Percentiles rank a stretch among this genome's conserved stretches.
These are phyloP conservation scores for Monilinia vaccinii-corymbosi DNA, from an alignment of 2,329 filamentous ascomycete species.

Conservation along the genomic window DNA sequence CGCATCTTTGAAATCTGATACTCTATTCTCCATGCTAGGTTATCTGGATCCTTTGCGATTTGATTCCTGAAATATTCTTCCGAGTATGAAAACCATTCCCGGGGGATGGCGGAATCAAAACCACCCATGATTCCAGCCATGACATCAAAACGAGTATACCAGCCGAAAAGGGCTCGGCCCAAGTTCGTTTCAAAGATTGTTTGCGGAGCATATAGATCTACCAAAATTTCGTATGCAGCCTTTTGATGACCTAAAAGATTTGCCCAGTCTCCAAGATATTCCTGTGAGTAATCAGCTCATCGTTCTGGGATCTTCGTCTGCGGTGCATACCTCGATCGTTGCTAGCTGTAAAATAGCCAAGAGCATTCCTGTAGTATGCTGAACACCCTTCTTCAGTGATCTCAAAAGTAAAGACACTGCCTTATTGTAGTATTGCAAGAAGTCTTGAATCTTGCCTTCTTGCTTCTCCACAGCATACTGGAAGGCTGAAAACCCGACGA, in stretches of 20 bases:
- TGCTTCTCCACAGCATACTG: constrained; percentile 66
- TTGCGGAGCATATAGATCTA: constrained; percentile 66
- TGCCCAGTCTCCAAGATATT: constrained; percentile 92
- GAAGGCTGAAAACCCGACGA: constrained; percentile 84
- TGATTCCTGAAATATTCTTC: constrained; percentile 51
- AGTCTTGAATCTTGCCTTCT: constrained; percentile 66
- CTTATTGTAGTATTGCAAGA: constrained; percentile 83
- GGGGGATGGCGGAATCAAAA: constrained; percentile 61
- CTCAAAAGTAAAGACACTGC: constrained; percentile 70
- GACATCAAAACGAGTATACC: constrained; percentile 86
- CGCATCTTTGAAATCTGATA: constrained; percentile 57
- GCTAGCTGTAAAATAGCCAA: constrained; percentile 85
- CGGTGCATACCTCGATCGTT: constrained; percentile 69
- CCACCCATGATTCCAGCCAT: constrained; percentile 77
- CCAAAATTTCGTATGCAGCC: constrained; percentile 75
- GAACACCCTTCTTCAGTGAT: constrained; percentile 61
- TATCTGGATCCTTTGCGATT: constrained; percentile 47
- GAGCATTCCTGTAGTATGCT: constrained; percentile 64
- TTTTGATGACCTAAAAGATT: constrained; percentile 89
- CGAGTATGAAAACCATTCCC: constrained; percentile 59
- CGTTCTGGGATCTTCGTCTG: neutral
- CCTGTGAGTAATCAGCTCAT: constrained; percentile 41
- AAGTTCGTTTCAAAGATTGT: constrained; percentile 63
- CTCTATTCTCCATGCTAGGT: constrained; percentile 58
- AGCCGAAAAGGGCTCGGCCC: constrained; percentile 66